Base-by-base conservation (phyloP, 192 early-diverging fungal genomes). In the Coemansia sp. region DNA sequence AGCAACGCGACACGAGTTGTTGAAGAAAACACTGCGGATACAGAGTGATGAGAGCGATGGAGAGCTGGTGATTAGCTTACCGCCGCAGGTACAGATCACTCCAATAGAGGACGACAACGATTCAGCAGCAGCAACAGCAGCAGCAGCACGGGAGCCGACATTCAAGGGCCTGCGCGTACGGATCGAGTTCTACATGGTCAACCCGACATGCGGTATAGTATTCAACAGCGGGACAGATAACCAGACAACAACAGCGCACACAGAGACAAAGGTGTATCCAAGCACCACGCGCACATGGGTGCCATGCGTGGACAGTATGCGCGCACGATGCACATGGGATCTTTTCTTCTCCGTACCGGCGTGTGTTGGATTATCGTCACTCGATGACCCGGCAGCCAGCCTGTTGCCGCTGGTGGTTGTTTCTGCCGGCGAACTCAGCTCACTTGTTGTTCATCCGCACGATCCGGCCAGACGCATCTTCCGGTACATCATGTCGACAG, bases 301-400 rank as follows among this genome's bases (percentile, higher is more conserved):
- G 42, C 93, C 93, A 13, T 95, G 92, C 59, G 65, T 93, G 43
- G 92, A 95, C 67, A 68, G 74, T 18, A 57, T 89, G 22, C 75
- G 84, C 36, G 88, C 89, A 36, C 66, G 88, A 60, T 88, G 85
- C 22, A 93, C 92, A 10, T 95, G 93, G 93, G 91, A 93, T 63
- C 77, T 95, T 68, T 85, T 88, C 40, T 89, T 89, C 57, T 87
- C 87, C 6, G 87, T 93, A 15, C 87, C 91, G 15, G 76, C 85
- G 26, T 71, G 68, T n/a, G 18, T 61, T 0, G 71, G 66, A 6
- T 2, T 32, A 32, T 32, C 32, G 32, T 59, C 51, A 0, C 12
- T 62, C n/a, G 61, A 58, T 1, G 62, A 58, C n/a, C 57, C 66
- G 12, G 8, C 51, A 1, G 16, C 11, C 40, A 54, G 49, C 41